Evolutionary conservation across 192 early-diverging fungal genomes (phyloP).

Genomic region (Coemansia aciculifera): DNA sequence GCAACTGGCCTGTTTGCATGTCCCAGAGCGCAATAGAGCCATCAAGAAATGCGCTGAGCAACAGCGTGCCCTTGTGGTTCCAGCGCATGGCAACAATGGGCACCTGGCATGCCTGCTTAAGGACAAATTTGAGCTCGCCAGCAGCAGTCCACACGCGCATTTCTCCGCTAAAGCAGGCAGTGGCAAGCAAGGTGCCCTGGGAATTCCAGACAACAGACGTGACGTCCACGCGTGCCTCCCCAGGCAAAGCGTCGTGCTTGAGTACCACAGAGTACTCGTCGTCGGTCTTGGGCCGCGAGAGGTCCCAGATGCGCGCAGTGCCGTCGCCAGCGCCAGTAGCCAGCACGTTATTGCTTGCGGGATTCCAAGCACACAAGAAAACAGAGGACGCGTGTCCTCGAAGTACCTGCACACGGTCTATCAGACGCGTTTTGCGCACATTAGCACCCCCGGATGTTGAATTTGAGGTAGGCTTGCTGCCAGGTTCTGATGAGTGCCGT

Average conservation of each 20-base stretch:
- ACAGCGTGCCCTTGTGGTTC: slow-evolving; percentile 74
- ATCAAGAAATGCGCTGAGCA: slow-evolving; percentile 79
- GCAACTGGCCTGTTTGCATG: slow-evolving; percentile 63
- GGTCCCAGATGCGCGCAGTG: slow-evolving; percentile 83
- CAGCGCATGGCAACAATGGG: slow-evolving; percentile 85
- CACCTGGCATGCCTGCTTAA: slow-evolving; percentile 67
- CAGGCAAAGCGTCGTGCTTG: slow-evolving; percentile 42
- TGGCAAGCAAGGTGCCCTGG: slow-evolving; percentile 74
- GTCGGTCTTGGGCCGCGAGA: slow-evolving; percentile 58
- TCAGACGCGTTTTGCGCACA: slow-evolving; percentile 14
- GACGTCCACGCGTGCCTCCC: slow-evolving; percentile 66
- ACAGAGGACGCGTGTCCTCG: slow-evolving; percentile 73
- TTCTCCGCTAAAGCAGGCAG: slow-evolving; percentile 83
- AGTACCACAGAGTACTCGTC: slow-evolving; percentile 58
- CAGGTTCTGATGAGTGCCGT: neutral
- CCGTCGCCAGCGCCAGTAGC: slow-evolving; percentile 81
- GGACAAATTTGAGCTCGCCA: slow-evolving; percentile 60
- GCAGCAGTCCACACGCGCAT: slow-evolving; percentile 79
- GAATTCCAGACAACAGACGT: slow-evolving; percentile 87
- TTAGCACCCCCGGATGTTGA: neutral
- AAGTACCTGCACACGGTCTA: slow-evolving; percentile 59
- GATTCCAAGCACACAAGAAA: slow-evolving; percentile 81
- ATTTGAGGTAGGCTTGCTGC: neutral
- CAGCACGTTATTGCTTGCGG: slow-evolving; percentile 59
- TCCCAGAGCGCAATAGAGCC: slow-evolving; percentile 87